Percentiles rank a stretch among this genome's conserved stretches.
These are phyloP conservation scores for Talaromyces sp. DNA, from an alignment of 2,329 filamentous ascomycete genomes.

Conservation along the genomic window DNA sequence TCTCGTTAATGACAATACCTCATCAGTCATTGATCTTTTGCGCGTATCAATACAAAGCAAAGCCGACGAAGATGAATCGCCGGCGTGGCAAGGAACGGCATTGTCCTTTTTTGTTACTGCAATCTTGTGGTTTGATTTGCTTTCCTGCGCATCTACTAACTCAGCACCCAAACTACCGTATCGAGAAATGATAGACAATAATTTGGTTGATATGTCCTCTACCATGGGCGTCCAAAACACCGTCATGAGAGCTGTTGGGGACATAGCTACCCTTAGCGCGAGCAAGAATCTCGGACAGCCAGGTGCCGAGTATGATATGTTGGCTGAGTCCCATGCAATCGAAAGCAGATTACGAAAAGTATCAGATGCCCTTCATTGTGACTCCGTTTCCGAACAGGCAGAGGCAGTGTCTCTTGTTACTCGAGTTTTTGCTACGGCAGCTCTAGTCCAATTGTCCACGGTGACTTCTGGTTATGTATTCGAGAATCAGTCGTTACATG, in stretches of 20 bases:
- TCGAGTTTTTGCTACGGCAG: conserved; percentile 6
- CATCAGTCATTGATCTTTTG: conserved; percentile 3
- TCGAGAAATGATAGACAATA: conserved; percentile 7
- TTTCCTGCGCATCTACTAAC: conserved; percentile 20
- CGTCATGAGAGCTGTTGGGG: conserved; percentile 19
- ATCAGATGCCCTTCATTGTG: background rate
- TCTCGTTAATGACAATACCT: conserved; percentile 5
- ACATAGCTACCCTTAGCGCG: conserved; percentile 15
- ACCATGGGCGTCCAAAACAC: conserved; percentile 20
- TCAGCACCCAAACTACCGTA: conserved; percentile 17
- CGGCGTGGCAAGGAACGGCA: conserved; percentile 14
- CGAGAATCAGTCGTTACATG: background rate
- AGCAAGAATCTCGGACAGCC: background rate
- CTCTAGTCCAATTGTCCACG: background rate
- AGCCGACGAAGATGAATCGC: background rate
- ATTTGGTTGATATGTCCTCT: conserved; percentile 15
- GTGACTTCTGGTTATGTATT: background rate
- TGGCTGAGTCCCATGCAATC: background rate
- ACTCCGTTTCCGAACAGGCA: background rate
- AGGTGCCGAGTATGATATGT: background rate
- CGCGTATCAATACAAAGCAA: background rate
- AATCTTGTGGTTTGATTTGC: conserved; percentile 20
- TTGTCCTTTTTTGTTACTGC: conserved; percentile 18
- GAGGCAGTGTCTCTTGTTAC: background rate
- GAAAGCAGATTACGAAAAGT: background rate